Percentiles rank a stretch among this genome's conserved stretches.
Conservation (phyloP, 345 rosid genomes). For the Populus davidiana region DNA sequence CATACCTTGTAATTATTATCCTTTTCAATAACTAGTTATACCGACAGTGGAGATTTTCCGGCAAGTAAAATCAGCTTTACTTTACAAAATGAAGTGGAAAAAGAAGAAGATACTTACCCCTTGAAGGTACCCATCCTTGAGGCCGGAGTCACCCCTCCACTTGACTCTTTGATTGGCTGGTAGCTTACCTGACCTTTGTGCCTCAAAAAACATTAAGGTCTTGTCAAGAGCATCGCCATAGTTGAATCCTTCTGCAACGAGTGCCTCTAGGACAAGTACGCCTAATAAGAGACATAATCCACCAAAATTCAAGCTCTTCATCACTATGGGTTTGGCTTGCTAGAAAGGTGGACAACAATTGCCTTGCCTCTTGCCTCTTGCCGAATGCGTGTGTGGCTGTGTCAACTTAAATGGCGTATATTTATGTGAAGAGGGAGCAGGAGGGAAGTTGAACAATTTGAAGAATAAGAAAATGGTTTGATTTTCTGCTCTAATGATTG, state of each 20-base stretch:
- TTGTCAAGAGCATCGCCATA: slow-evolving; percentile 28
- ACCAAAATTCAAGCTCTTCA: slow-evolving; percentile 21
- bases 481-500: slow-evolving; percentile 4
- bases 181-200: slow-evolving; percentile 23
- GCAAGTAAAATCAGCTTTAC: neutral
- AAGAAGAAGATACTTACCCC: slow-evolving; percentile 11
- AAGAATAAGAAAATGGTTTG: neutral
- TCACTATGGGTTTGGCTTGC: neutral
- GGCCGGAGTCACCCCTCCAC: slow-evolving; percentile 24
- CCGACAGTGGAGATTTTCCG: neutral
- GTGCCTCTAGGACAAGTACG: slow-evolving; percentile 17
- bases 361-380: neutral
- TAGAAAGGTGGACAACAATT: neutral
- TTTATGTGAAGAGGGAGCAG: slow-evolving; percentile 7
- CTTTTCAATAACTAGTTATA: neutral
- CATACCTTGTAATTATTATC: too few species aligned
- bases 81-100: neutral
- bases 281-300: slow-evolving; percentile 22
- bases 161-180: slow-evolving; percentile 16
- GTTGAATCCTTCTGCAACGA: slow-evolving; percentile 19
- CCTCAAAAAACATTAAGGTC: slow-evolving; percentile 18
- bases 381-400: neutral
- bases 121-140: slow-evolving; percentile 20
- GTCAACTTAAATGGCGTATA: neutral
- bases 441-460: neutral